Conservation (phyloP, 805 yeast genomes). For the Pichia deserticola region DNA sequence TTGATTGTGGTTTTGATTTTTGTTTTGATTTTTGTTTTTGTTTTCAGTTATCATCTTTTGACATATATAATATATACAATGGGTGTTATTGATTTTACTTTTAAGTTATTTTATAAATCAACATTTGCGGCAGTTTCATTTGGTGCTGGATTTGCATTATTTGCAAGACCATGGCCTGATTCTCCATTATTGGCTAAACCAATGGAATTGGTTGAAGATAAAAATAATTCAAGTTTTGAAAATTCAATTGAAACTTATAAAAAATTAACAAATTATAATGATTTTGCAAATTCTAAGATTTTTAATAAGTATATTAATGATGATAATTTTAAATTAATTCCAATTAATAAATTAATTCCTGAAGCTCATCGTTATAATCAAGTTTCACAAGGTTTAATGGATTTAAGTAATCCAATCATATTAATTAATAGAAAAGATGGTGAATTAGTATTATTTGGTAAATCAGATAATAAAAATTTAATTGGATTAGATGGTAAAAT, state of each 20-base stretch:
- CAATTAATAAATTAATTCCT: conserved; percentile 44
- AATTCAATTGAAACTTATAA: neutral
- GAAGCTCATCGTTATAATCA: conserved; percentile 52
- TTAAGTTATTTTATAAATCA: conserved; percentile 8
- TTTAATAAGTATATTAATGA: conserved; percentile 21
- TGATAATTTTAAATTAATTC: conserved; percentile 19
- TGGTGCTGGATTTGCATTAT: conserved; percentile 24
- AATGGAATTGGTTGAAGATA: conserved; percentile 5
- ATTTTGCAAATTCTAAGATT: conserved; percentile 10
- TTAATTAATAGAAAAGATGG: conserved; percentile 45
- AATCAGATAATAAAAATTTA: conserved; percentile 53
- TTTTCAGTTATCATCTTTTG: no score
- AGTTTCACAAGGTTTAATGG: conserved; percentile 65
- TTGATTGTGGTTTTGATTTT: neutral
- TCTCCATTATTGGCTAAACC: conserved; percentile 11
- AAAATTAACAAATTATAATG: neutral
- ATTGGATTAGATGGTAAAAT: conserved; percentile 65
- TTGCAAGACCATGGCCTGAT: conserved; percentile 27
- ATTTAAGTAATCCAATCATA: conserved; percentile 64
- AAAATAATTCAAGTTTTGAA: neutral
- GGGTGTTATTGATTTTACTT: conserved; percentile 2
- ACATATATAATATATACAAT: neutral
- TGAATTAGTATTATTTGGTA: conserved; percentile 57
- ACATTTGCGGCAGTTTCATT: conserved; percentile 15
- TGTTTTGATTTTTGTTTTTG: no score